Conservation (phyloP, 2,329 filamentous ascomycete genomes). For the Pseudogymnoascus sp. region DNA sequence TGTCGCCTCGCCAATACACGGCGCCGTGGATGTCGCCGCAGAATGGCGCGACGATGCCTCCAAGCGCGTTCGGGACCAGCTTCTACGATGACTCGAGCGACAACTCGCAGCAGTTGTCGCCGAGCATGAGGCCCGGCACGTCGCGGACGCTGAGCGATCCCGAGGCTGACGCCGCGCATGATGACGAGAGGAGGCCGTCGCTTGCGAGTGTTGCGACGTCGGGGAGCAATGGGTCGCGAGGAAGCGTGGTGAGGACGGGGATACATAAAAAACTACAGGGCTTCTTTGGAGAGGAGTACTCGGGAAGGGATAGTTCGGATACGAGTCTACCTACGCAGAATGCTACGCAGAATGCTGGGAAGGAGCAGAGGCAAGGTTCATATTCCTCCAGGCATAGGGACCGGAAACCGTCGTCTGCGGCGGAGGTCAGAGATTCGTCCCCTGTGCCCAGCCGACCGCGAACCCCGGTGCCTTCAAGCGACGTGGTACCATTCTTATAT, state of each 20-base stretch:
- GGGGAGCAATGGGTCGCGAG: slow-evolving; percentile 77
- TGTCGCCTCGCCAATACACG: slow-evolving; percentile 37
- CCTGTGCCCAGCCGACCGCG: slow-evolving; percentile 69
- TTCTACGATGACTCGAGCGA: slow-evolving; percentile 69
- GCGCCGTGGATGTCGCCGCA: slow-evolving; percentile 49
- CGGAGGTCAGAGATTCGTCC: slow-evolving; percentile 66
- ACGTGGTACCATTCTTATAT: slow-evolving; percentile 96
- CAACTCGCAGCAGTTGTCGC: slow-evolving; percentile 62
- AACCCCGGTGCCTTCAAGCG: slow-evolving; percentile 80
- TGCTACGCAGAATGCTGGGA: slow-evolving; percentile 33
- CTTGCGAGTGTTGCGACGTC: slow-evolving; percentile 79
- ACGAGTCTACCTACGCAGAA: slow-evolving; percentile 47
- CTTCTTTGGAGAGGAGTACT: slow-evolving; percentile 88
- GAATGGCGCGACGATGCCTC: slow-evolving; percentile 24
- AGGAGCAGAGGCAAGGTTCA: slow-evolving; percentile 57
- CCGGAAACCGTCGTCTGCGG: slow-evolving; percentile 73
- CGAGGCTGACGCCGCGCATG: slow-evolving; percentile 52
- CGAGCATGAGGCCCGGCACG: slow-evolving; percentile 55
- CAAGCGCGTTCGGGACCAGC: slow-evolving; percentile 40
- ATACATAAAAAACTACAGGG: slow-evolving; percentile 67
- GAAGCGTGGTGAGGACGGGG: slow-evolving; percentile 61
- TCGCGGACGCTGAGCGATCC: slow-evolving; percentile 47
- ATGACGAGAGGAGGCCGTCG: slow-evolving; percentile 76
- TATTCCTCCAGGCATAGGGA: slow-evolving; percentile 56
- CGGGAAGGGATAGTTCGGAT: slow-evolving; percentile 66